Evolutionary conservation across 2,329 filamentous ascomycete species (phyloP).

Genomic region (Pseudopithomyces maydicus): DNA sequence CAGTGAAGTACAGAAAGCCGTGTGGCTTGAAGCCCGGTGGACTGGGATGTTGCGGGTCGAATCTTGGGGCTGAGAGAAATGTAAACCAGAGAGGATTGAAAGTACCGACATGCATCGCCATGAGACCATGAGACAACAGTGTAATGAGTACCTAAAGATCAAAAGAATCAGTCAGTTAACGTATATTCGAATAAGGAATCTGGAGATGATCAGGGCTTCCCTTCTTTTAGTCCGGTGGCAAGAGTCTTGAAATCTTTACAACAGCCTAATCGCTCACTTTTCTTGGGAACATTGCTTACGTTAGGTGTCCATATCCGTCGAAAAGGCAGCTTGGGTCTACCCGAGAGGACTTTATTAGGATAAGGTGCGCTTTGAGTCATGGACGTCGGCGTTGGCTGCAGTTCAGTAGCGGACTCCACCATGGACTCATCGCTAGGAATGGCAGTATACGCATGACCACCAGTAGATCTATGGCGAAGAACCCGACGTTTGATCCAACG

Average conservation of each 20-base stretch:
- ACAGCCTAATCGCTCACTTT: no score
- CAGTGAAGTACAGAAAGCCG: conserved; percentile 53
- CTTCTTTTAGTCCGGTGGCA: no score
- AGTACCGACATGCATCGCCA: conserved; percentile 55
- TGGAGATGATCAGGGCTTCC: no score
- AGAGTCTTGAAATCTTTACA: no score
- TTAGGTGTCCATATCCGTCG: conserved; percentile 54
- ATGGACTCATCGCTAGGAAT: conserved; percentile 35
- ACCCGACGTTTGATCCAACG: conserved; percentile 43
- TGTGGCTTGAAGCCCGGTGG: conserved; percentile 43
- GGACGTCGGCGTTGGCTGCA: conserved; percentile 38
- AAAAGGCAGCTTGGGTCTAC: conserved; percentile 49
- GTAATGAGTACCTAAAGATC: conserved; percentile 43
- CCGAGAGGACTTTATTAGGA: conserved; percentile 15
- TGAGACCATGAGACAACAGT: conserved; percentile 50
- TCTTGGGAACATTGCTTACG: not conserved
- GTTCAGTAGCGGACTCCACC: conserved; percentile 28
- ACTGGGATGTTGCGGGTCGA: conserved; percentile 39
- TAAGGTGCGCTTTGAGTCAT: conserved; percentile 8
- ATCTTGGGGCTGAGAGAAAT: conserved; percentile 54
- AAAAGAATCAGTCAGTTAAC: no score
- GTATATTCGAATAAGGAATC: no score
- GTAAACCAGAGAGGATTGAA: conserved; percentile 58
- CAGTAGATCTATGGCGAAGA: conserved; percentile 29
- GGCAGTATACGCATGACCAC: conserved; percentile 35